Base-by-base conservation (phyloP, 2,329 filamentous ascomycete species). In the Samsoniella hepiali region DNA sequence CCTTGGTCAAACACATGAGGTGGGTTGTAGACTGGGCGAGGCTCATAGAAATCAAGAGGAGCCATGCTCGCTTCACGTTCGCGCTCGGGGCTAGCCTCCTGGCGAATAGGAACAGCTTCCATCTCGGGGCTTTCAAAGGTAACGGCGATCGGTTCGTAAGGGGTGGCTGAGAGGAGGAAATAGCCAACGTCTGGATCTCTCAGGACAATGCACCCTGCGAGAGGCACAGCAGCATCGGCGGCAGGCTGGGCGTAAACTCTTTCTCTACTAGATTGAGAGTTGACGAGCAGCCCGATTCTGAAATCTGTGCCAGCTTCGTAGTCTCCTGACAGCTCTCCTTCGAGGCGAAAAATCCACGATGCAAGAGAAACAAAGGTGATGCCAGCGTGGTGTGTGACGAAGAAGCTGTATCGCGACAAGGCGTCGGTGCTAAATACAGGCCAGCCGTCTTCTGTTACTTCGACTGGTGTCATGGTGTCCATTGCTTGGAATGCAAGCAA, bases 11-110 rank as follows among this genome's bases (percentile, higher is more conserved):
- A 86, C 8, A 78, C 78, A 63, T 85, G 81, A 22, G 88, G 82
- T 7, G 87, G 82, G 68, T 88, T 84, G 76, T 88, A 91, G 1
- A 85, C 79, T 49, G 86, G 88, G 47, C 90, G 85, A n/a, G 85
- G 84, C 69, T 87, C 84, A 69, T 82, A 86, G 55, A 86, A 81
- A 58, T 82, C 78, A 61, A 82, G 73, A 31, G 79, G 81, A 50
- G 72, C 71, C 66, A 80, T 77, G 63, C 79, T 78, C 7, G 72
- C 73, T 59, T 78, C 77, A 22, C 77, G 73, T 58, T 78, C 74
- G 62, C 77, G 76, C 10, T 75, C 71, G 2, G 81, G 77, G 22
- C 78, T 81, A 11, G n/a, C 31, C 56, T 79, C 78, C 15, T 77
- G 75, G 60, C 69, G 75, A 17, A 79, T 68, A n/a, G 78, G 77